Evolutionary conservation across 2,329 filamentous ascomycete species (phyloP).

Genomic region (Cryoendolithus antarcticus): DNA sequence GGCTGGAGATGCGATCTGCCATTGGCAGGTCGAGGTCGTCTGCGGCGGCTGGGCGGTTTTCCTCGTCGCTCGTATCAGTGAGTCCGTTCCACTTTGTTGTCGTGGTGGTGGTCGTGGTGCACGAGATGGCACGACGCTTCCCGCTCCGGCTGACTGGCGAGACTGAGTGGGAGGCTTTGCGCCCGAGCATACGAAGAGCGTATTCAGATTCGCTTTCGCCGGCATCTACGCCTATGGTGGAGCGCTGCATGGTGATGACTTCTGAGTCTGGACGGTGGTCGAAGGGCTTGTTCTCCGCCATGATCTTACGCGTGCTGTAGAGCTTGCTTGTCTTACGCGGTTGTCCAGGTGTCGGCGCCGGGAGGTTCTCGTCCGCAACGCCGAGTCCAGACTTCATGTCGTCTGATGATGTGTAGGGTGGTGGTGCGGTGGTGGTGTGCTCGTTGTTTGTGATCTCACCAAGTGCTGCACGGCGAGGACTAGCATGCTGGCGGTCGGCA

Average conservation of each 20-base stretch:
- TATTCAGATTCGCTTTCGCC: conserved; percentile 84
- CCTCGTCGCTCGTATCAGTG: conserved; percentile 36
- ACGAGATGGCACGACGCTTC: conserved; percentile 59
- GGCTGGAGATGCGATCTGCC: conserved; percentile 15
- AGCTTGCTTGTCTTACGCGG: conserved; percentile 76
- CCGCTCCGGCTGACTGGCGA: conserved; percentile 45
- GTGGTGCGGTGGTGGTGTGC: conserved; percentile 32
- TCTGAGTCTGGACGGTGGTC: conserved; percentile 46
- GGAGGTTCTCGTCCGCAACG: conserved; percentile 80
- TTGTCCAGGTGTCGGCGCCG: conserved; percentile 89
- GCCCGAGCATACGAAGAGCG: conserved; percentile 60
- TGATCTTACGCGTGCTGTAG: conserved; percentile 54
- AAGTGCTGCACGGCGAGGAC: conserved; percentile 59
- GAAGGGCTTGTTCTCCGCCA: conserved; percentile 34
- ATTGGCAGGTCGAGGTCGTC: conserved; percentile 14
- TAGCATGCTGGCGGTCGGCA: conserved; percentile 48
- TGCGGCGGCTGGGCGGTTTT: conserved; percentile 25
- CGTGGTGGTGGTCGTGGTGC: conserved; percentile 58
- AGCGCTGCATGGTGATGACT: conserved; percentile 46
- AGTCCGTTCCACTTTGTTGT: conserved; percentile 31
- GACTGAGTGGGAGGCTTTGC: conserved; percentile 52
- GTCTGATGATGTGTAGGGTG: conserved; percentile 12
- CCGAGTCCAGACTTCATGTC: conserved; percentile 37
- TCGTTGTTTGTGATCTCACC: conserved; percentile 85
- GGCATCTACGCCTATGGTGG: conserved; percentile 39